Percentiles rank a stretch among this genome's conserved stretches.
Conservation (phyloP, 148 eudicot species). For the Arbutus unedo region DNA sequence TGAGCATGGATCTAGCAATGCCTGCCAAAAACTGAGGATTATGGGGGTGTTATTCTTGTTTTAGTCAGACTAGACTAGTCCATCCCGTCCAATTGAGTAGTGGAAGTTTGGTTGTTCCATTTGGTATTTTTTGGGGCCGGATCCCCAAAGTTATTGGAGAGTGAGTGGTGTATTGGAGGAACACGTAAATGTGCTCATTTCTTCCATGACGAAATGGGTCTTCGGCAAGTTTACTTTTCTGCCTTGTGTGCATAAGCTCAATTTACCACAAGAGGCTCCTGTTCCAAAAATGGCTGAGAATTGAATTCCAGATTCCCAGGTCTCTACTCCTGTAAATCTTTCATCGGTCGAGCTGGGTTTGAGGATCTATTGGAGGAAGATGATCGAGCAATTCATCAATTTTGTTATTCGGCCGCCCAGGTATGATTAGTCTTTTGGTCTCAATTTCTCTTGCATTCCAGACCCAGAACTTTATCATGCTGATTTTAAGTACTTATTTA, state of each 20-base stretch:
- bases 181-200: not conserved
- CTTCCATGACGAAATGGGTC: not conserved
- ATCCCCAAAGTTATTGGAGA: not conserved
- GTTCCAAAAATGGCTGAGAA: not conserved
- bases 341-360: not conserved
- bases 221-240: not conserved
- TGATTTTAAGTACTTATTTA: not conserved
- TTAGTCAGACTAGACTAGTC: not conserved
- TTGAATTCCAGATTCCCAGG: conserved; percentile 8
- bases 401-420: conserved; percentile 89
- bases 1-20: not conserved
- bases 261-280: not conserved
- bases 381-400: conserved; percentile 77
- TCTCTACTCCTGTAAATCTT: not conserved
- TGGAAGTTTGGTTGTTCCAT: not conserved
- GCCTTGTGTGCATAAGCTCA: not conserved
- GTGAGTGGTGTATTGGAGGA: not conserved
- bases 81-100: conserved; percentile 2
- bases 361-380: conserved; percentile 13
- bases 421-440: conserved; percentile 23
- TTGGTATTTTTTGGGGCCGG: not conserved
- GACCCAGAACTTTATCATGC: not conserved
- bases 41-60: not conserved
- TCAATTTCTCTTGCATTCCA: not conserved
- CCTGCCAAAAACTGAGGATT: not conserved